Conservation (phyloP, 768 basidiomycete genomes). For the Termitomyces sp. region DNA sequence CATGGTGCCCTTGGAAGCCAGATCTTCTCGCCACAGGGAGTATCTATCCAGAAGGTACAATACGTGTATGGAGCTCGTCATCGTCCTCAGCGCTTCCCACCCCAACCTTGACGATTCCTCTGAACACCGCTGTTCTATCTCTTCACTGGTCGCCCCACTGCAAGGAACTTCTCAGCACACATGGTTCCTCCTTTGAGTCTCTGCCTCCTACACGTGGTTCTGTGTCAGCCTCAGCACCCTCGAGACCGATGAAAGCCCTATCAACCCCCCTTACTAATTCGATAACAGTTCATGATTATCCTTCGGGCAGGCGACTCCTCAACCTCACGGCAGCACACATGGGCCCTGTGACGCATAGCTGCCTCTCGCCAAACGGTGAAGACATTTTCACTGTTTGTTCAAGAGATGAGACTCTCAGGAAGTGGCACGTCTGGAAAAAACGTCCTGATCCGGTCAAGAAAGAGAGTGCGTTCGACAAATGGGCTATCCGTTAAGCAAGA, state of each 20-base stretch:
- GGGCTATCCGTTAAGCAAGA: conserved; percentile 33
- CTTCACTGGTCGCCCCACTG: conserved; percentile 82
- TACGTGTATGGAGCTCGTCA: conserved; percentile 63
- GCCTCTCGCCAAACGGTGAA: conserved; percentile 58
- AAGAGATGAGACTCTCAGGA: conserved; percentile 62
- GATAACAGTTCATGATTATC: conserved; percentile 72
- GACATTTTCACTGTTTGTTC: conserved; percentile 61
- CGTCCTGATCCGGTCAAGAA: conserved; percentile 25
- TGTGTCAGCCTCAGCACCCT: conserved; percentile 21
- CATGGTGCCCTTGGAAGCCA: conserved; percentile 84
- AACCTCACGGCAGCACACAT: conserved; percentile 53
- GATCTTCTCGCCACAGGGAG: conserved; percentile 75
- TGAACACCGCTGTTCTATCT: conserved; percentile 65
- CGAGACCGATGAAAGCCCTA: conserved; percentile 44
- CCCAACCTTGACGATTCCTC: conserved; percentile 58
- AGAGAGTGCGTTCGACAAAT: conserved; percentile 42
- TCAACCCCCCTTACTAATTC: conserved; percentile 56
- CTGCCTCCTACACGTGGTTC: conserved; percentile 23
- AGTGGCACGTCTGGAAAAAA: conserved; percentile 65
- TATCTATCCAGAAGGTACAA: conserved; percentile 66
- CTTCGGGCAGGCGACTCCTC: conserved; percentile 44
- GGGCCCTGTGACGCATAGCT: conserved; percentile 52
- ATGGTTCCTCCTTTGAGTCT: conserved; percentile 59
- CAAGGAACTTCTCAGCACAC: conserved; percentile 87
- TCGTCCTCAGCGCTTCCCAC: conserved; percentile 23